Evolutionary conservation across 805 yeast species (phyloP).

Genomic region (Citeromyces matritensis): DNA sequence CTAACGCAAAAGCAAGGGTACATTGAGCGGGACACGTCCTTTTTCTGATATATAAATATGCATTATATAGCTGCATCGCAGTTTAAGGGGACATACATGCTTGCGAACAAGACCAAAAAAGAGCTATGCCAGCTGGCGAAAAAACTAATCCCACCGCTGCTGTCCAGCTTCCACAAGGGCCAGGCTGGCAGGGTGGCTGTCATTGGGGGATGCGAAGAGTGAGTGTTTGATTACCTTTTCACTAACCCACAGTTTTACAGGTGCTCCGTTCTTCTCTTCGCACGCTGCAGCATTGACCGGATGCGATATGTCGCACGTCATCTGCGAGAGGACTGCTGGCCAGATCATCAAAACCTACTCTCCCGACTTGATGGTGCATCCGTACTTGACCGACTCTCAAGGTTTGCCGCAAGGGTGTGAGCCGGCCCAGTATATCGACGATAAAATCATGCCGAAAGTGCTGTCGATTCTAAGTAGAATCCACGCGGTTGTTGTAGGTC

Average conservation of each 20-base stretch:
- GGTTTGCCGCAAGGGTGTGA: constrained; percentile 10
- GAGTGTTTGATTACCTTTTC: constrained; percentile 6
- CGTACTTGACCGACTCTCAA: constrained; percentile 47
- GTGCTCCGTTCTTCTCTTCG: constrained; percentile 89
- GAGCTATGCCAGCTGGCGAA: constrained; percentile 35
- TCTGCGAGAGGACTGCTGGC: constrained; percentile 76
- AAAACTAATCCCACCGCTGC: constrained; percentile 61
- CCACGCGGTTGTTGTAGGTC: constrained; percentile 81
- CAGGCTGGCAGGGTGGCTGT: constrained; percentile 81
- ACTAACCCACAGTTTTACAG: constrained; percentile 43
- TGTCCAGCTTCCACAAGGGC: constrained; percentile 69
- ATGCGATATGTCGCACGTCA: constrained; percentile 75
- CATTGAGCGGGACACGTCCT: too few species aligned
- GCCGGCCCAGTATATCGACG: constrained; percentile 16
- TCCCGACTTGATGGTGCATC: constrained; percentile 95
- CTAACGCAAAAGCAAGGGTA: too few species aligned
- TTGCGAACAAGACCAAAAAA: not conserved
- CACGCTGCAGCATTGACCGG: constrained; percentile 78
- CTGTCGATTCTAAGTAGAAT: constrained; percentile 40
- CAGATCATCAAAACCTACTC: constrained; percentile 73
- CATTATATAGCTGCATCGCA: too few species aligned
- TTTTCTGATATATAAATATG: too few species aligned
- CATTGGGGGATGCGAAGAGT: constrained; percentile 88
- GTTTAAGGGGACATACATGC: not conserved
- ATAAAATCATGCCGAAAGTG: constrained; percentile 40